Evolutionary conservation across 2,329 filamentous ascomycete species (phyloP), one percentile per base, ranked within the genome.

Genomic region (Hymenoscyphus fructigenus): DNA sequence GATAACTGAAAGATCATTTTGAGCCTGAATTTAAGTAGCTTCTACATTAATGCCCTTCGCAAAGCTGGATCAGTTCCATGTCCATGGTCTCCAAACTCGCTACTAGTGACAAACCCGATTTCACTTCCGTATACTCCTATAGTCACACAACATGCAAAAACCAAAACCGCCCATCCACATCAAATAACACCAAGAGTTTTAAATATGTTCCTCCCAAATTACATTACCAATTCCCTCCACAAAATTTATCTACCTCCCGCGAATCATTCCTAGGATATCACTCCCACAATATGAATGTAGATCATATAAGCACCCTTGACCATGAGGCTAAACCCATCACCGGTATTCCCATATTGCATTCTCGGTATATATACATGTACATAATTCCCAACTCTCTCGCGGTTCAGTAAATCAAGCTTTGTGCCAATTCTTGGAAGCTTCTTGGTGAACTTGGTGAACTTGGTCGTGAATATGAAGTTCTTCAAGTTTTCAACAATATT

Each of bases 381-480:
- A 28, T 38, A 14, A 14, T 15, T 38, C 36, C 36, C 36, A 3
- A 5, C 14, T n/a, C 15, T 2, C 20, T 26, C 26, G 28, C 14
- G 2, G 23, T 17, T 59, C 2, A 12, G 5, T 17, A 17, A 29
- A 10, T 38, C 15, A 55, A 61, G 5, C 29, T 55, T 55, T 55
- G 23, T 61, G n/a, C n/a, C 56, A 58, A 10, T 38, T 38, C 34
- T 38, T 15, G 34, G 34, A 15, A 38, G 5, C 14, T 17, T 17
- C 36, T 38, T 38, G 34, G 29, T 57, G 29, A 36, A 57, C 36
- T 38, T 38, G 34, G 29, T 57, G 29, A 36, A 57, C 3, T 20
- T 20, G 3, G 17, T 34, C 36, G 3, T 14, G 15, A 20, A 66
- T 26, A 53, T 69, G 61, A 68, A 64, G 57, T 5, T 60, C 15